Percentiles rank a stretch among this genome's conserved stretches.
Evolutionary conservation across 441 rosid species (phyloP).

Genomic region (Gossypium davidsonii): DNA sequence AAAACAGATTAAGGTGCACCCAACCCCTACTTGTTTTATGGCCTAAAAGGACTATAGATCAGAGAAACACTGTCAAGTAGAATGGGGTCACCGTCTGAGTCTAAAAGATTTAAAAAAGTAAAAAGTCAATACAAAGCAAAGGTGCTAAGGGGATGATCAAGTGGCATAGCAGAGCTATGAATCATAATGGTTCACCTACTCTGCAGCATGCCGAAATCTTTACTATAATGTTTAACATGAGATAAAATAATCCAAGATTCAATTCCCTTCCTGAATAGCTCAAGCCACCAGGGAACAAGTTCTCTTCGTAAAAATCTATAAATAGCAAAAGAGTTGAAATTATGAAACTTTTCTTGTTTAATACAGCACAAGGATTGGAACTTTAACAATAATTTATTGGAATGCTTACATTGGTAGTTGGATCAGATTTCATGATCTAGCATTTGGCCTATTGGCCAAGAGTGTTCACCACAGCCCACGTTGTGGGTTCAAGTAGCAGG

Average conservation of each 20-base stretch:
- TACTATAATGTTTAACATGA: conserved; percentile 7
- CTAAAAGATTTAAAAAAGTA: conserved; percentile 10
- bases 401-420: background rate
- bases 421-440: background rate
- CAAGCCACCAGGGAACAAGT: background rate
- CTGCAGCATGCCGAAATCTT: conserved; percentile 14
- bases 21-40: conserved; percentile 10
- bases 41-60: background rate
- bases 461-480: too few species aligned
- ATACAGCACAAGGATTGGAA: background rate
- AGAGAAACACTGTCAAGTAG: conserved; percentile 11
- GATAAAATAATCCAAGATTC: conserved; percentile 2
- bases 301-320: background rate
- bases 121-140: conserved; percentile 22
- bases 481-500: too few species aligned
- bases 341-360: background rate
- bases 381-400: background rate
- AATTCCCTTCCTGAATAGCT: background rate
- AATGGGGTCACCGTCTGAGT: conserved; percentile 26
- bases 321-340: background rate
- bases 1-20: background rate
- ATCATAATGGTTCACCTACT: conserved; percentile 32
- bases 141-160: conserved; percentile 18
- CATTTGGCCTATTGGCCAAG: too few species aligned
- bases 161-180: conserved; percentile 17